Evolutionary conservation across 208 protist genomes (phyloP), one percentile per base, ranked within the genome.

Genomic region (Leishmania arabica): DNA sequence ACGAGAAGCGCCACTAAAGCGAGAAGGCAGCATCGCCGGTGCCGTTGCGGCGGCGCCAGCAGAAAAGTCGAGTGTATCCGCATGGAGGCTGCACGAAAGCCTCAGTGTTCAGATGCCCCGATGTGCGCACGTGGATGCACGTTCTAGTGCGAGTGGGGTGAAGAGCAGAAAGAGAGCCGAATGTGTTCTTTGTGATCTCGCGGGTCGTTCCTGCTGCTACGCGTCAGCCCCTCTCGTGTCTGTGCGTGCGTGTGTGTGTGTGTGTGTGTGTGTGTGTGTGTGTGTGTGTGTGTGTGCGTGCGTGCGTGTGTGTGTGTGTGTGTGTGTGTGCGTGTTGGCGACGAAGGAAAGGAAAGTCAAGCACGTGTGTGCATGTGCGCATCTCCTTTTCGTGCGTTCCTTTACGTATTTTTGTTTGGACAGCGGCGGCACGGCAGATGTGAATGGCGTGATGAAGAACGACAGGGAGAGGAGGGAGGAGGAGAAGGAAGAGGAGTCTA

Each of bases 1-100:
- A 78, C 42, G 27, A 88, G 64, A 51, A 84, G 54, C 27, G 40
- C 49, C 31, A 17, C 40, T 31, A 45, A 6, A 65, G 34, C 34
- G 27, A 62, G 37, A 45, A 66, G 53, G 11, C 31, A 65, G 24
- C 27, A 19, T 53, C 53, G 51, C 21, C 31, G 73, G 51, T 40
- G 13, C 53, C 37, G n/a, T 34, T n/a, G 49, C 49, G 24, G 53
- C 56, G n/a, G 21, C 51, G 73, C 40, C 73, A 49, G 31, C 34
- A 62, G 51, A 1, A 11, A 27, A 49, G 53, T 37, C 53, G 40
- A 40, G 9, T 1, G 69, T 73, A 24, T 45, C 9, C 27, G 42
- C 69, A 73, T 73, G 21, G n/a, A 73, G 45, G 17, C 40, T 71
- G 5, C 34, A 45, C 40, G 1, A 47, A 24, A 21, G 66, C 9